Conservation (phyloP, 768 basidiomycete genomes). For the Rhodotorula taiwanensis region DNA sequence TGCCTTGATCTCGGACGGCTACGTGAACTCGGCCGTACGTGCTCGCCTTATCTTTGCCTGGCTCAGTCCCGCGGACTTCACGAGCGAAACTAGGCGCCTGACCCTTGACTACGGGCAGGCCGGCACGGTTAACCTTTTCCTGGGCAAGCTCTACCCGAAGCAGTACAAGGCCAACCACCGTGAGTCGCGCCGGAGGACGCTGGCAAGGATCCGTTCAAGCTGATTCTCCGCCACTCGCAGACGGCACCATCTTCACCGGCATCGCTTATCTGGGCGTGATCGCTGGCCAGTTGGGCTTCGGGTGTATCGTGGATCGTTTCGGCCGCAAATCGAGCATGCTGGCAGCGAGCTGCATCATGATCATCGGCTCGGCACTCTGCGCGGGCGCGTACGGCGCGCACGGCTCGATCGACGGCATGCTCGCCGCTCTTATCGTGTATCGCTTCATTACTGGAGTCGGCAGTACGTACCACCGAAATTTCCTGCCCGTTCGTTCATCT, state of each 20-base stretch:
- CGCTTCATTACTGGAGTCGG: constrained; percentile 86
- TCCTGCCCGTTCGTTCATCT: too few species aligned
- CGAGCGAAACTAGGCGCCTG: too few species aligned
- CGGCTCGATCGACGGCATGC: constrained; percentile 59
- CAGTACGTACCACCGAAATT: too few species aligned
- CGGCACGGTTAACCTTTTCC: constrained; percentile 44
- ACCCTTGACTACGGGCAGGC: too few species aligned
- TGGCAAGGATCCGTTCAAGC: too few species aligned
- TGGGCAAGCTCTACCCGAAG: constrained; percentile 60
- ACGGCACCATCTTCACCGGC: constrained; percentile 61
- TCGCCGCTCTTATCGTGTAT: constrained; percentile 73
- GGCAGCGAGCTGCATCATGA: constrained; percentile 34
- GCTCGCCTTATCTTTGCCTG: too few species aligned
- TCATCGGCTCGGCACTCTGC: constrained; percentile 43
- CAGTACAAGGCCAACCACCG: constrained; percentile 48
- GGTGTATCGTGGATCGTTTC: constrained; percentile 35
- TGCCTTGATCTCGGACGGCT: too few species aligned
- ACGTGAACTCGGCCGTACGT: too few species aligned
- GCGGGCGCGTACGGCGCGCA: constrained; percentile 74
- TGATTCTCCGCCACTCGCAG: too few species aligned
- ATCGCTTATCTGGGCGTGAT: constrained; percentile 70
- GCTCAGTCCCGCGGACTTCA: too few species aligned
- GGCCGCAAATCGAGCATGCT: constrained; percentile 76
- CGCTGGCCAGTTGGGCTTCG: constrained; percentile 75
- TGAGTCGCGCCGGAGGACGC: too few species aligned